Evolutionary conservation across 495 filamentous ascomycete genomes (phyloP), one percentile per base, ranked within the genome.

Genomic region (Penicillium bialowiezense): DNA sequence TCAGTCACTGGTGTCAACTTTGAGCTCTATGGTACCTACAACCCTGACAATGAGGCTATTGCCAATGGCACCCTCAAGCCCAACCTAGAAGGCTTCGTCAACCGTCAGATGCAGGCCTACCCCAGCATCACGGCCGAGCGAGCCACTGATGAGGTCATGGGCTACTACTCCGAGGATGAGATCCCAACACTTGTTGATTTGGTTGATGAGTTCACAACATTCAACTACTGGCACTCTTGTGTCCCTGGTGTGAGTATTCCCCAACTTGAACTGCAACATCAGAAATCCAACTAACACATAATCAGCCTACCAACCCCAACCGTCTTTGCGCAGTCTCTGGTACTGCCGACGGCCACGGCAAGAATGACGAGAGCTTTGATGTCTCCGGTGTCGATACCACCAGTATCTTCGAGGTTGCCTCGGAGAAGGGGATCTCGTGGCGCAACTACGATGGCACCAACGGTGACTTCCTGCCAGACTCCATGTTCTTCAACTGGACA

Each of bases 171-270:
- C 19, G 69, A 71, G 49, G 64, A 68, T 6, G 65, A 79, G 55
- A 60, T 79, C 40, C 76, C 74, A 24, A 72, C 76, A 8, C 58
- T 79, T 19, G 64, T 62, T 14, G 45, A 67, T 23, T 58, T 81
- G 48, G 72, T 72, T 19, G 64, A 79, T 48, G 74, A 79, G 48
- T 81, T 74, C 52, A 65, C 71, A 3, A 68, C 70, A 23, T 79
- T 81, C 65, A 74, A 79, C 69, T 63, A 72, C 59, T 81, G 76
- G 76, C 71, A 74, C 63, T 72, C 72, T 9, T 64, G 67, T 55
- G 66, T 78, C 19, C 77, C 76, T 5, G 77, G 77, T 19, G 69
- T 72, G 58, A 54, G 69, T 68, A 17, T 1, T 5, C 17, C 4
- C 32, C 19, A 12, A 15, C 12, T 24, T 3, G 9, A 40, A 15